Evolutionary conservation across 257 asterid genomes (phyloP).

Genomic region (Petunia axillaris): DNA sequence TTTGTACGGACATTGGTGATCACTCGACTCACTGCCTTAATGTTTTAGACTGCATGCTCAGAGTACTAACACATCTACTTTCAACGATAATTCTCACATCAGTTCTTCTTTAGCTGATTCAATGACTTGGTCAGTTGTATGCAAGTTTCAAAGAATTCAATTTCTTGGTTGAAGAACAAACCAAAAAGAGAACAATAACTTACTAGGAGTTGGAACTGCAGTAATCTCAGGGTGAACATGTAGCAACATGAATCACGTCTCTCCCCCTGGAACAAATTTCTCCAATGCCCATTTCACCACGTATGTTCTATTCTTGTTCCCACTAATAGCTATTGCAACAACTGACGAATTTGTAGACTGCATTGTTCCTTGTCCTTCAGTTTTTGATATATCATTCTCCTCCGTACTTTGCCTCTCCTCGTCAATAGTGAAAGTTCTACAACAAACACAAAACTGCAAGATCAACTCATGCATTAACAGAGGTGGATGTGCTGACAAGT

Average conservation of each 20-base stretch:
- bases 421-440: constrained; percentile 2
- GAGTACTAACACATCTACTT: no score
- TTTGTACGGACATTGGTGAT: background rate
- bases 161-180: background rate
- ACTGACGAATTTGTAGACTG: constrained; percentile 43
- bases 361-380: constrained; percentile 40
- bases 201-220: constrained; percentile 84
- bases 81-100: no score
- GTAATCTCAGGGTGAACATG: constrained; percentile 63
- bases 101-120: no score
- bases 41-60: background rate
- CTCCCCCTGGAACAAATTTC: constrained; percentile 73
- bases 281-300: constrained; percentile 86
- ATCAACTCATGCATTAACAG: background rate
- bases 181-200: constrained; percentile 29
- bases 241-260: constrained; percentile 56
- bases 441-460: constrained; percentile 11
- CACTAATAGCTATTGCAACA: constrained; percentile 64
- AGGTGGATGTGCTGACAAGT: background rate
- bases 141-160: background rate
- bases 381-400: constrained; percentile 20
- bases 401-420: constrained; percentile 25
- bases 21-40: background rate
- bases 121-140: no score
- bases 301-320: constrained; percentile 57